Conservation (phyloP, 495 filamentous ascomycete genomes). For the Daldinia grandis region DNA sequence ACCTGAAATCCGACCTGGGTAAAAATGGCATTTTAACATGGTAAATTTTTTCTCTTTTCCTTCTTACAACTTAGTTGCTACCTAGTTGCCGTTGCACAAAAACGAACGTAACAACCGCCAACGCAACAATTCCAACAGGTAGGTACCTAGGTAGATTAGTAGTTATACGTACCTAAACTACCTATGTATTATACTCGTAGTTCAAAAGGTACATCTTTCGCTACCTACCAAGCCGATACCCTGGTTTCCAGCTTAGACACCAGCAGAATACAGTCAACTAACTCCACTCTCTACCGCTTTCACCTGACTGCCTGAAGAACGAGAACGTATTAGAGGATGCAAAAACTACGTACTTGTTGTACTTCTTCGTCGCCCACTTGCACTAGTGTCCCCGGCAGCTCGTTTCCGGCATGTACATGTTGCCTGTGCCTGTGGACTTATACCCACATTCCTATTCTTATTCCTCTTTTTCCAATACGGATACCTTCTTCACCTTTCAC, state of each 20-base stretch:
- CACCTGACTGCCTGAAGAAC: slow-evolving; percentile 46
- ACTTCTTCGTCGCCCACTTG: slow-evolving; percentile 30
- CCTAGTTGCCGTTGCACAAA: slow-evolving; percentile 11
- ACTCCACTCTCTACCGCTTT: slow-evolving; percentile 37
- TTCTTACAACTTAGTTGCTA: neutral
- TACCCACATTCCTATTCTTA: slow-evolving; percentile 11
- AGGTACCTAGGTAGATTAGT: too few relatives aligned
- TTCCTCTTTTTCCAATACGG: slow-evolving; percentile 19
- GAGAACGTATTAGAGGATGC: slow-evolving; percentile 28
- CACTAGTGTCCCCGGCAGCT: slow-evolving; percentile 38
- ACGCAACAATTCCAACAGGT: slow-evolving; percentile 19
- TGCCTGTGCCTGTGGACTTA: slow-evolving; percentile 7
- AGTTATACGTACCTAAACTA: too few relatives aligned
- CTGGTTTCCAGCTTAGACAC: slow-evolving; percentile 31
- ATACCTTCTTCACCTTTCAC: neutral
- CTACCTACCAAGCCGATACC: slow-evolving; percentile 19
- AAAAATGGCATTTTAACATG: slow-evolving; percentile 18
- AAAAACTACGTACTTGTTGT: slow-evolving; percentile 20
- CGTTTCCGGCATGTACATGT: slow-evolving; percentile 21
- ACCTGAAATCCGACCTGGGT: slow-evolving; percentile 28
- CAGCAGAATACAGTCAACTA: slow-evolving; percentile 31
- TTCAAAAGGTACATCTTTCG: neutral
- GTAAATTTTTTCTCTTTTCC: slow-evolving; percentile 11
- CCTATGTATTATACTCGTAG: neutral
- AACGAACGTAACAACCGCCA: slow-evolving; percentile 12